These are phyloP conservation scores for Diaporthe australafricana DNA, from an alignment of 2,329 filamentous ascomycete genomes.

Conservation along the genomic window DNA sequence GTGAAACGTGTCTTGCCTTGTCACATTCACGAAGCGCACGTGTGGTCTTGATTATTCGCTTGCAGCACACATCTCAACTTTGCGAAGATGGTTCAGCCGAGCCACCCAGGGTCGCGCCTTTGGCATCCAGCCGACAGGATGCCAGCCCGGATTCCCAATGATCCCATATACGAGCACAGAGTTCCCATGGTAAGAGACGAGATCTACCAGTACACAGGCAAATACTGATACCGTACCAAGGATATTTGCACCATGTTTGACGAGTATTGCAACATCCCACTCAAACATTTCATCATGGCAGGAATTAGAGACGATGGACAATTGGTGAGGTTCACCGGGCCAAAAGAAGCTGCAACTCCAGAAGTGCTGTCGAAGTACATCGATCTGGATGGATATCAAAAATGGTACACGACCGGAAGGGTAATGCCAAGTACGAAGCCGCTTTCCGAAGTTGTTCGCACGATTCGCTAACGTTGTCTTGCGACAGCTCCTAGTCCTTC, in stretches of 20 bases:
- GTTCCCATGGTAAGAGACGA: slow-evolving; percentile 35
- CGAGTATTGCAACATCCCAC: slow-evolving; percentile 63
- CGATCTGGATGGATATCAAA: slow-evolving; percentile 34
- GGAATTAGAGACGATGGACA: slow-evolving; percentile 61
- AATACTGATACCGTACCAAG: slow-evolving; percentile 44
- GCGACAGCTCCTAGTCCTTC: slow-evolving; percentile 34
- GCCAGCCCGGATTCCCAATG: slow-evolving; percentile 31
- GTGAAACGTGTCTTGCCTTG: slow-evolving; percentile 2
- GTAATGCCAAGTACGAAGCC: slow-evolving; percentile 34
- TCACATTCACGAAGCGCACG: neutral
- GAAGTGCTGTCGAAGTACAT: slow-evolving; percentile 42
- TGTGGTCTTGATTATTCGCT: neutral
- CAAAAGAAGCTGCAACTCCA: slow-evolving; percentile 43
- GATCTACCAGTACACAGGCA: neutral
- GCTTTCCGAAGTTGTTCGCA: slow-evolving; percentile 41
- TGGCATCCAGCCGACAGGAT: slow-evolving; percentile 35
- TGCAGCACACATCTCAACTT: neutral
- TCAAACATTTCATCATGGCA: slow-evolving; percentile 64
- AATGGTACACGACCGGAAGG: slow-evolving; percentile 35
- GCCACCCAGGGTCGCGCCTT: slow-evolving; percentile 30
- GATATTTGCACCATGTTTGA: slow-evolving; percentile 64
- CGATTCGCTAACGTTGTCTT: neutral
- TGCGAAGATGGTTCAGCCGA: slow-evolving; percentile 33
- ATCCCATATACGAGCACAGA: slow-evolving; percentile 35
- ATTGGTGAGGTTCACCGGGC: slow-evolving; percentile 58